Base-by-base conservation (phyloP, 2,329 filamentous ascomycete species). In the Arachnomyces sp. region DNA sequence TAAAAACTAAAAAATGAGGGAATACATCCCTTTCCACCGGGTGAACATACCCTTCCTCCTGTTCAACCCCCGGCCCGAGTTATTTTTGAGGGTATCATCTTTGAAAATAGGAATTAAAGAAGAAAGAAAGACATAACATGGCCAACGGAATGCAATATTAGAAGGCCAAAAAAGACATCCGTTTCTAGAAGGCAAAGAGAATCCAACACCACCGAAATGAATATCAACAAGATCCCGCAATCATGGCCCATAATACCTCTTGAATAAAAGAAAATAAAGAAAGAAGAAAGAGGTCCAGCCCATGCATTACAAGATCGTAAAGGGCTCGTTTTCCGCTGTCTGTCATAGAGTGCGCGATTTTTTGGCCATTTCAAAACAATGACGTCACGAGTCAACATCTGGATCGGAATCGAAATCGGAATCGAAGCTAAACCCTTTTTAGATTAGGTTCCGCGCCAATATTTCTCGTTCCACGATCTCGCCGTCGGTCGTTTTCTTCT, bases 391-490 rank as follows among this genome's bases (percentile, higher is more conserved):
- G 21, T 5, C 9, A 25, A 25, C 21, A 5, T 5, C 9, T 25
- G 21, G 5, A 25, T n/a, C n/a, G 21, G 21, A 25, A 25, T n/a
- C n/a, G n/a, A n/a, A n/a, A n/a, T n/a, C n/a, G 21, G 21, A 25
- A 5, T 25, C 9, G 21, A 25, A 5, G 9, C 21, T 25, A 25
- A 9, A 5, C 21, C 9, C 21, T 25, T 25, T 25, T 25, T 40
- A 59, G 36, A 59, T 59, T 17, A 50, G 44, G 6, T 49, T 50
- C 28, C 47, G 46, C 25, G 44, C 50, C 44, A 59, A 45, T 38
- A 53, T 45, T 42, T 57, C 56, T 12, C 54, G 51, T 38, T 56
- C 52, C 31, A 62, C 45, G 50, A 57, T 56, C 17, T 60, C 59
- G 31, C 51, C 53, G 42, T 60, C 60, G 18, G 52, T 51, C 12